A percentile compares a stretch with the other conserved stretches of the same genome.
phyloP scores from a whole-genome alignment of 2,329 filamentous ascomycete genomes.

The Fusarium verticillioides region DNA sequence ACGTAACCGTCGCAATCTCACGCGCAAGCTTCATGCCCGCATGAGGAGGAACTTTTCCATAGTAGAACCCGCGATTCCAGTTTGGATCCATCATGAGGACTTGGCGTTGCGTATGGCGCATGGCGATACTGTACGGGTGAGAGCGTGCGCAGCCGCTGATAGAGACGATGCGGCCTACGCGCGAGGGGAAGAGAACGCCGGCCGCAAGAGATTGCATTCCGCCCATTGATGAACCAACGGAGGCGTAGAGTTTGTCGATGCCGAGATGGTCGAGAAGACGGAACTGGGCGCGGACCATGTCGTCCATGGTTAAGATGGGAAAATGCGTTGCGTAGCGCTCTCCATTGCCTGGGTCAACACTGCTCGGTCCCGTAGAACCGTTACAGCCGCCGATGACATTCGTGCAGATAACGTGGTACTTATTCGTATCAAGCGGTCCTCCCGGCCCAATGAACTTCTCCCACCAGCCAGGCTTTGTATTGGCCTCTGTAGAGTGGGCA shows the following conservation, averaged over 20 bases:
- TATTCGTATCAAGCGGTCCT: constrained; percentile 85
- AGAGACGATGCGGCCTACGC: constrained; percentile 84
- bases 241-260: constrained; percentile 84
- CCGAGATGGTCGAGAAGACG: constrained; percentile 82
- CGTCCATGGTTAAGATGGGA: constrained; percentile 93
- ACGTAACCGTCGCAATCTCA: constrained; percentile 97
- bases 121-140: constrained; percentile 97
- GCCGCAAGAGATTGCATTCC: constrained; percentile 97
- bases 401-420: constrained; percentile 94
- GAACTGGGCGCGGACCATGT: constrained; percentile 98
- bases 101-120: constrained; percentile 97
- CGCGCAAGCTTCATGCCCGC: constrained; percentile 97
- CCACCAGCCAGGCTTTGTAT: constrained; percentile 96
- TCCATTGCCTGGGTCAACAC: constrained; percentile 87
- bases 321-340: constrained; percentile 93
- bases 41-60: constrained; percentile 87
- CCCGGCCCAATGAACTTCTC: constrained; percentile 97
- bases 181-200: constrained; percentile 82
- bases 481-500: constrained; percentile 88
- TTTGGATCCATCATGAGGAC: constrained; percentile 99
- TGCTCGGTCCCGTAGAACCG: constrained; percentile 91
- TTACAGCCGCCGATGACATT: constrained; percentile 97
- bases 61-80: constrained; percentile 96
- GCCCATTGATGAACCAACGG: constrained; percentile 96
- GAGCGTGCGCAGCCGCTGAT: constrained; percentile 94